Conservation (phyloP, 345 rosid species). For the Mallotus nudiflorus region DNA sequence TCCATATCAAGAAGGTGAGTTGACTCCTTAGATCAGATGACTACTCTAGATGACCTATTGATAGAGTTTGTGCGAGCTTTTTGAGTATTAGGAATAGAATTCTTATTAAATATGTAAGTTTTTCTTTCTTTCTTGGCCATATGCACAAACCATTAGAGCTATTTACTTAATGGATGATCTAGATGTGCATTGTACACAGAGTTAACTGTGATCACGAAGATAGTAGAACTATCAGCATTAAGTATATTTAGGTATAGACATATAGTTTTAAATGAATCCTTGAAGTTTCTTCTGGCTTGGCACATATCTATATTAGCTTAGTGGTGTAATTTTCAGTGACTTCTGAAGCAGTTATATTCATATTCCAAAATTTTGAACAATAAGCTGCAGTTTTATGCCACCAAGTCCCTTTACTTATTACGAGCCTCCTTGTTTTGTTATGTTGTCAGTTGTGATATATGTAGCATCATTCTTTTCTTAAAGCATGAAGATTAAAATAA, state of each 20-base stretch:
- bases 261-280: neutral
- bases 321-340: neutral
- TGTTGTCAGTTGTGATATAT: neutral
- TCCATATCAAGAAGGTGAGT: neutral
- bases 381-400: neutral
- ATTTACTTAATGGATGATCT: no score
- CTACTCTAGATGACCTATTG: neutral
- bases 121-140: neutral
- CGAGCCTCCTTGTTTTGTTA: neutral
- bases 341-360: neutral
- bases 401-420: neutral
- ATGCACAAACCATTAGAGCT: neutral
- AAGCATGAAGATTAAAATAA: neutral
- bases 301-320: neutral
- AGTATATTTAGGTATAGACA: neutral
- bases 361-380: conserved; percentile 4
- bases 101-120: neutral
- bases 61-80: neutral
- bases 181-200: no score
- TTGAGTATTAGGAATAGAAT: conserved; percentile 2
- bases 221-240: neutral
- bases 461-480: neutral
- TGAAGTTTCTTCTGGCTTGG: neutral
- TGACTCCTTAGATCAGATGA: neutral
- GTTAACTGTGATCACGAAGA: no score